Percentiles rank a stretch among this genome's conserved stretches.
Evolutionary conservation across 106 monocot species (phyloP).

Genomic region (Dendrobium officinale): DNA sequence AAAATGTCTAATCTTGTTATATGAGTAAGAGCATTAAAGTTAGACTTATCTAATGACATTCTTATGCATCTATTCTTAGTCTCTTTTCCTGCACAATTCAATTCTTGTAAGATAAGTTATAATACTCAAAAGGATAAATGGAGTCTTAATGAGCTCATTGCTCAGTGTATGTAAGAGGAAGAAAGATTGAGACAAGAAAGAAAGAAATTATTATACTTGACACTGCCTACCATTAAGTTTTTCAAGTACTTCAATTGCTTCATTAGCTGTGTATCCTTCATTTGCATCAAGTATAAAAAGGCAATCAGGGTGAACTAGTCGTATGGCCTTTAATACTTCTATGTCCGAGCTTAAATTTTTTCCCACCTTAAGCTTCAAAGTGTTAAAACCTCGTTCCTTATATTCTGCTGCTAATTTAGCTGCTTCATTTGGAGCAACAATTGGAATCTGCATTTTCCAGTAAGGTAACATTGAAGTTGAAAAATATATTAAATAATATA

Average conservation of each 20-base stretch:
- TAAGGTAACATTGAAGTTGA: neutral
- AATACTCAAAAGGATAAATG: too few relatives aligned
- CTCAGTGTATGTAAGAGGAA: too few relatives aligned
- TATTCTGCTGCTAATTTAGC: conserved; percentile 80
- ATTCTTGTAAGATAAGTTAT: too few relatives aligned
- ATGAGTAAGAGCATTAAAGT: too few relatives aligned
- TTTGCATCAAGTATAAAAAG: conserved; percentile 93
- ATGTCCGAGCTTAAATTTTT: conserved; percentile 68
- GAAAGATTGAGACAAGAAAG: too few relatives aligned
- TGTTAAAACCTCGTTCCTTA: conserved; percentile 51
- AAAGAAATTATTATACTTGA: neutral
- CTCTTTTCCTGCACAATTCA: too few relatives aligned
- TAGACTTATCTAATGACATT: too few relatives aligned
- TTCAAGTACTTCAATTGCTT: conserved; percentile 84
- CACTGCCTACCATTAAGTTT: conserved; percentile 59
- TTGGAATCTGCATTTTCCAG: conserved; percentile 63
- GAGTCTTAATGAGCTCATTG: too few relatives aligned
- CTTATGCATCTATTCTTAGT: too few relatives aligned
- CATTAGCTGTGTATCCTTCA: conserved; percentile 67
- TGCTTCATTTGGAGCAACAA: conserved; percentile 78
- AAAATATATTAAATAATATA: neutral
- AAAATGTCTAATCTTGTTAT: too few relatives aligned
- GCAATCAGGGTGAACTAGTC: conserved; percentile 66
- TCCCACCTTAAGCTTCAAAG: conserved; percentile 83
- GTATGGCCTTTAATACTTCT: conserved; percentile 73